phyloP scores from a whole-genome alignment of 163 green algal genomes.

The Coccomyxa subellipsoidea region DNA sequence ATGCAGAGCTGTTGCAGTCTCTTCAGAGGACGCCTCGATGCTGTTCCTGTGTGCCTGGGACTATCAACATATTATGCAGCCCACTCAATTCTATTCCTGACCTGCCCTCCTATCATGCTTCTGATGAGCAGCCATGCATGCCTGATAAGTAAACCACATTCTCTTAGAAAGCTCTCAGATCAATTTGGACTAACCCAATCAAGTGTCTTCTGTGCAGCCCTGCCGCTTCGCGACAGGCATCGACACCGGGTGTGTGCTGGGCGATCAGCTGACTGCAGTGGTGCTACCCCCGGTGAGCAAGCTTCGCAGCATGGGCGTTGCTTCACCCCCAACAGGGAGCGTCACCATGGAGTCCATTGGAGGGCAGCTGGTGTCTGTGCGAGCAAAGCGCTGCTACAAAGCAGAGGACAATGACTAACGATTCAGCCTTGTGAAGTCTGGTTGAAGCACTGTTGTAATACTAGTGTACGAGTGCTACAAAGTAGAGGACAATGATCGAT shows the following conservation, averaged over 20 bases:
- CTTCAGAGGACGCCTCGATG: too few relatives aligned
- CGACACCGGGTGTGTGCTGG: slow-evolving; percentile 70
- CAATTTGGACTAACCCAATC: not conserved
- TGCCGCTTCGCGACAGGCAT: slow-evolving; percentile 54
- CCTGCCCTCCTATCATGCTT: too few relatives aligned
- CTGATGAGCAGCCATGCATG: too few relatives aligned
- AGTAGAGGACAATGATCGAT: too few relatives aligned
- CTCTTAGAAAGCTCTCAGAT: not conserved
- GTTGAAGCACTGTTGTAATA: not conserved
- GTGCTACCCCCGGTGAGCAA: slow-evolving; percentile 46
- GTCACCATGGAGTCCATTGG: slow-evolving; percentile 11
- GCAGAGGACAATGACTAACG: not conserved
- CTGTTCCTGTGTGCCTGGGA: too few relatives aligned
- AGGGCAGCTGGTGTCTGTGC: not conserved
- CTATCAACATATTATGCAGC: too few relatives aligned
- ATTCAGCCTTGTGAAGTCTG: not conserved
- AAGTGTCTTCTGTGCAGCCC: slow-evolving; percentile 2
- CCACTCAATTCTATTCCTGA: too few relatives aligned
- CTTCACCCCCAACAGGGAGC: not conserved
- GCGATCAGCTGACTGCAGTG: slow-evolving; percentile 50
- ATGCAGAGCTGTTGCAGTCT: too few relatives aligned
- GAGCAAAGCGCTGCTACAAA: not conserved
- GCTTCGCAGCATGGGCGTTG: not conserved
- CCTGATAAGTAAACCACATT: not conserved
- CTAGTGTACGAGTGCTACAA: not conserved